phyloP scores from a whole-genome alignment of 2,329 filamentous ascomycete genomes.

The Penicillium vulpinum region DNA sequence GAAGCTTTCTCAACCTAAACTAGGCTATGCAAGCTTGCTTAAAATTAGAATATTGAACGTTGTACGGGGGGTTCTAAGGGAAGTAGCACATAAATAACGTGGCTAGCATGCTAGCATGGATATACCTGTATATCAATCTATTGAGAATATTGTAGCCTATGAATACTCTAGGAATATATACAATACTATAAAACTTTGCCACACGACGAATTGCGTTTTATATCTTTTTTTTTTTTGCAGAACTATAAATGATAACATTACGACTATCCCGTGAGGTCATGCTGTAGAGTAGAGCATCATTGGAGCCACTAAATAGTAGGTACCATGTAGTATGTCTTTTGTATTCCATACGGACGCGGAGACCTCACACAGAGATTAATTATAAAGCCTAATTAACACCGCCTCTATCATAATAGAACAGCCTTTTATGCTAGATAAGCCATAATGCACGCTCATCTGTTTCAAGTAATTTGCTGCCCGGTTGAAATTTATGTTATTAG shows the following conservation, averaged over 20 bases:
- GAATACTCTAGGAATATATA: not conserved
- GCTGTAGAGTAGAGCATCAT: not conserved
- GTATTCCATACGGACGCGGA: not conserved
- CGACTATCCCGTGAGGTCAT: not conserved
- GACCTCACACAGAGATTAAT: not conserved
- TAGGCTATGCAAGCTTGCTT: slow-evolving; percentile 3
- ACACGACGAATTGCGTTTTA: not conserved
- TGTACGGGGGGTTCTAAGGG: not conserved
- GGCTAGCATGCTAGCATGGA: not conserved
- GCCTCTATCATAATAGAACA: not conserved
- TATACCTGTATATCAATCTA: not conserved
- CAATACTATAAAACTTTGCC: not conserved
- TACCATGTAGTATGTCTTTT: no score
- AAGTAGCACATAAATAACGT: not conserved
- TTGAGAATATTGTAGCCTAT: not conserved
- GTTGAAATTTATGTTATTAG: not conserved
- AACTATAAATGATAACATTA: not conserved
- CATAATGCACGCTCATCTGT: not conserved
- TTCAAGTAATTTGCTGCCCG: not conserved
- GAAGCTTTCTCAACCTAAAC: not conserved
- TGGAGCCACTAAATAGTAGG: not conserved
- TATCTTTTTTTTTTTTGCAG: no score
- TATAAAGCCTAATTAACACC: not conserved
- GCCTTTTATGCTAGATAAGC: not conserved
- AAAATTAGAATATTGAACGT: not conserved